Conservation (phyloP, 768 basidiomycete species). For the Auriscalpium vulgare region DNA sequence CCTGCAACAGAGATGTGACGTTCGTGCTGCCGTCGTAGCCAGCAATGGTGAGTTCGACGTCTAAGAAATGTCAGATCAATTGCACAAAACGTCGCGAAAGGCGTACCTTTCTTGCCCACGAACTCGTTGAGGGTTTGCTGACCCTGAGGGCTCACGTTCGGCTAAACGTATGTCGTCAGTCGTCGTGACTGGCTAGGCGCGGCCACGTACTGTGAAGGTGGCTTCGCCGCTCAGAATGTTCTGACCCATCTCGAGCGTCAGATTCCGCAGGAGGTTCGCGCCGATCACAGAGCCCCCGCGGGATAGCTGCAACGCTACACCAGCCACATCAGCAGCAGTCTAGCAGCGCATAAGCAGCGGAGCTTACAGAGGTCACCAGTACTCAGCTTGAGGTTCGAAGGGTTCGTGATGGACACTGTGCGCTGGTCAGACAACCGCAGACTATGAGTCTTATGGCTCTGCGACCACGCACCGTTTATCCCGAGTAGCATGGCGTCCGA, state of each 20-base stretch:
- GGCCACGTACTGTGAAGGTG: constrained; percentile 15
- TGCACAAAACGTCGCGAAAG: not conserved
- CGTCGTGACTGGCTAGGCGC: not conserved
- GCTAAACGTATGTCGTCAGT: constrained; percentile 27
- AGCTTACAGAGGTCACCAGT: constrained; percentile 59
- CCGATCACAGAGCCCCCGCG: constrained; percentile 47
- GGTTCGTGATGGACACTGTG: constrained; percentile 56
- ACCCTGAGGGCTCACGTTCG: constrained; percentile 54
- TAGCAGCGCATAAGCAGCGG: not conserved
- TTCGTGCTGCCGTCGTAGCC: constrained; percentile 56
- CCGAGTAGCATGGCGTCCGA: constrained; percentile 47
- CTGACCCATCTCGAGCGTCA: constrained; percentile 51
- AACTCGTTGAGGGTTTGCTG: constrained; percentile 60
- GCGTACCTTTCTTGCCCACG: constrained; percentile 47
- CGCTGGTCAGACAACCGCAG: not conserved
- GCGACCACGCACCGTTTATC: constrained; percentile 39
- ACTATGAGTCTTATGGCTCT: not conserved
- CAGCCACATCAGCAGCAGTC: not conserved
- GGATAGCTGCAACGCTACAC: constrained; percentile 48
- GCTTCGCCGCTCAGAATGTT: constrained; percentile 34
- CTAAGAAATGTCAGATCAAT: constrained; percentile 22
- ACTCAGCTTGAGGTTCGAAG: constrained; percentile 53
- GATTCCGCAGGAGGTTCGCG: constrained; percentile 51
- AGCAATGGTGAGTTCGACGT: constrained; percentile 46
- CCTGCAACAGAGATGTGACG: constrained; percentile 47